Evolutionary conservation across 2,329 filamentous ascomycete genomes (phyloP).

Genomic region (Penicillium sumatraense): DNA sequence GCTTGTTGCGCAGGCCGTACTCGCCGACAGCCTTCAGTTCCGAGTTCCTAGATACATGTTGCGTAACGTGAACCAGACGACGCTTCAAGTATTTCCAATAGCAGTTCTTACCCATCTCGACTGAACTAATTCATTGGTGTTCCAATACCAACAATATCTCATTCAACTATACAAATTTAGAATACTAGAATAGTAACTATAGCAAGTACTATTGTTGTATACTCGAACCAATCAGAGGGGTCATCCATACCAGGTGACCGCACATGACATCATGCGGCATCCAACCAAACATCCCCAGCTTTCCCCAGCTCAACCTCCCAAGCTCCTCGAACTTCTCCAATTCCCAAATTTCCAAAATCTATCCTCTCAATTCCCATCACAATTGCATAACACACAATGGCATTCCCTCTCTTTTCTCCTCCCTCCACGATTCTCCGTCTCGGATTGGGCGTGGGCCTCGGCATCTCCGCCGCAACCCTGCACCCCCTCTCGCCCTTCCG

Average conservation of each 20-base stretch:
- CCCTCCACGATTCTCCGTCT: constrained; percentile 36
- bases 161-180: too few species aligned
- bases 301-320: neutral
- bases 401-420: constrained; percentile 31
- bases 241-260: constrained; percentile 13
- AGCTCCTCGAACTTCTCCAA: constrained; percentile 9
- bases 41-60: neutral
- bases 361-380: constrained; percentile 1
- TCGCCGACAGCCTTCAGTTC: neutral
- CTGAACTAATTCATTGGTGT: too few species aligned
- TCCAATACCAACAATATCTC: too few species aligned
- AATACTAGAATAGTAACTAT: too few species aligned
- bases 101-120: too few species aligned
- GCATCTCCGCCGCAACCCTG: constrained; percentile 33
- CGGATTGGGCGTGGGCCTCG: constrained; percentile 41
- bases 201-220: too few species aligned
- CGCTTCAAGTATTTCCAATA: too few species aligned
- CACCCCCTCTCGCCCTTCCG: constrained; percentile 41
- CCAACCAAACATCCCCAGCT: constrained; percentile 13
- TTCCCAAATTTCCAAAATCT: neutral
- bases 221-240: constrained; percentile 15
- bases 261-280: constrained; percentile 26
- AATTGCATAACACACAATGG: constrained; percentile 15
- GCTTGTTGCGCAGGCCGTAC: neutral
- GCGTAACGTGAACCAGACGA: too few species aligned